Evolutionary conservation across 2,329 filamentous ascomycete species (phyloP).

Genomic region (Coniochaeta ligniaria): DNA sequence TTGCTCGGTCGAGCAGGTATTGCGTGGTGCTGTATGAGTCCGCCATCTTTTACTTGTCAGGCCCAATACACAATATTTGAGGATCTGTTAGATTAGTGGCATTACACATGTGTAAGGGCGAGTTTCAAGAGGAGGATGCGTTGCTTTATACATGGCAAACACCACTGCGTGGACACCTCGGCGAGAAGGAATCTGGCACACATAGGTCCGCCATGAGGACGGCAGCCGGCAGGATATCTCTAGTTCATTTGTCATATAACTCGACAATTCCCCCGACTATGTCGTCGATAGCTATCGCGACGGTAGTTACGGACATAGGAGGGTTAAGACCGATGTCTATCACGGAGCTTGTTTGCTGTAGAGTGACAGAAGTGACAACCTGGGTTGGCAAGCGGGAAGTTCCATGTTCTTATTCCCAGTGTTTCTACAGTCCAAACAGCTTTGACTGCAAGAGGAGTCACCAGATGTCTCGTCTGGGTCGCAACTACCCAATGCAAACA

Average conservation of each 20-base stretch:
- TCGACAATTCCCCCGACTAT: not conserved
- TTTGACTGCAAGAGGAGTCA: not conserved
- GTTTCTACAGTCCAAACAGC: not conserved
- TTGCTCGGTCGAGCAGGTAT: too few species aligned
- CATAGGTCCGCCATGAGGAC: too few species aligned
- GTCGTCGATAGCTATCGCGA: not conserved
- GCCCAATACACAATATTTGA: too few species aligned
- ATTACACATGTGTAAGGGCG: too few species aligned
- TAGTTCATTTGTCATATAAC: not conserved
- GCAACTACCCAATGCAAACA: not conserved
- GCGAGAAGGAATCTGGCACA: too few species aligned
- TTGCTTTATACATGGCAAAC: too few species aligned
- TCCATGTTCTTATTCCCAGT: too few species aligned
- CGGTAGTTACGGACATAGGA: not conserved
- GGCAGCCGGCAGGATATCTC: not conserved
- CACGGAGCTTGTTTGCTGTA: not conserved
- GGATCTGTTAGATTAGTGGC: too few species aligned
- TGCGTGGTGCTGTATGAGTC: too few species aligned
- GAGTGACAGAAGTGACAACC: not conserved
- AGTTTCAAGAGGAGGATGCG: too few species aligned
- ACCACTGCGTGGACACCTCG: too few species aligned
- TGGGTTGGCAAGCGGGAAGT: not conserved
- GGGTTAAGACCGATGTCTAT: not conserved
- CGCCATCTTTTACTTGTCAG: too few species aligned
- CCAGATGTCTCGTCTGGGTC: not conserved